Base-by-base conservation (phyloP, 306 rosid species). In the Lagenaria siceraria region DNA sequence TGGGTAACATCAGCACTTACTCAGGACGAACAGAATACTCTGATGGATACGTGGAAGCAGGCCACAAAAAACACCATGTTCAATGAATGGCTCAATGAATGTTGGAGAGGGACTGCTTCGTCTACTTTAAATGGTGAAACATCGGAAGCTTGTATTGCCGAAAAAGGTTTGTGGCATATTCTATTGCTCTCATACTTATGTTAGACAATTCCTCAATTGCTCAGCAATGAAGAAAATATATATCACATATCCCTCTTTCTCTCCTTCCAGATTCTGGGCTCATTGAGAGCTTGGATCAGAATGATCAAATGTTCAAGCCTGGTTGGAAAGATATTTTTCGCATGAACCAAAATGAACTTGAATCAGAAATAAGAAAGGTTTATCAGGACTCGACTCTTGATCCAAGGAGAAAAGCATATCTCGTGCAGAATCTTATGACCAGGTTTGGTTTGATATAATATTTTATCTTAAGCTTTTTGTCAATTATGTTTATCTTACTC, bases 321-420 rank as follows among this genome's bases (percentile, higher is more conserved):
- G 99, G 99, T 70, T 96, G 99, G 99, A 96, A 96, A 84, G 99
- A 96, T 87, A 96, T 96, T 83, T 96, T 96, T 77, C 97, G 99
- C 63, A 96, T 96, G 99, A 96, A 96, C 78, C 93, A 96, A 86
- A 90, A 85, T 90, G 99, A 96, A 82, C 93, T 96, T 69, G 99
- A 92, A 81, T 87, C 98, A 75, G 99, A 96, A 88, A 92, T 92
- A 81, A 87, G 99, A 83, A 92, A 96, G 87, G 99, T 96, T 70
- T 92, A 96, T 86, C 93, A 89, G 60, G 99, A 96, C 66, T 89
- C 82, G 17, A 87, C 98, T 77, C 99, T 96, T 82, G 99, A 96
- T 88, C 99, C 99, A 36, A 90, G 99, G 88, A 88, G 99, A 84
- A 92, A 92, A 87, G 98, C 96, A 11, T 96, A 96, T 80, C 97